These are phyloP conservation scores for Porcisia hertigi DNA, from an alignment of 208 protist species.

Conservation along the genomic window DNA sequence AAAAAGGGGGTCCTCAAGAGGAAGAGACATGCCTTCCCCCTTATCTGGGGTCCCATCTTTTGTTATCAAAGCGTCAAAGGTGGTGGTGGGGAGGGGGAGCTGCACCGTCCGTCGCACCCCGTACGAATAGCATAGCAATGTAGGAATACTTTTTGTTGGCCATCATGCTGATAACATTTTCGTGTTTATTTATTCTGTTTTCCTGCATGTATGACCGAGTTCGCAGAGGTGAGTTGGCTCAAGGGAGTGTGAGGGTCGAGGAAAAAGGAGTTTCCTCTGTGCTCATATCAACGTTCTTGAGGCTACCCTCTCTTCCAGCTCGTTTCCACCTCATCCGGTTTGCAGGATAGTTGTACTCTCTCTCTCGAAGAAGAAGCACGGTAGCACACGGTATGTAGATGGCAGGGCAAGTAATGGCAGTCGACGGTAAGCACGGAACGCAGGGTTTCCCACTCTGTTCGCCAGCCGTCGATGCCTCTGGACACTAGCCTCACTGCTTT, in stretches of 20 bases:
- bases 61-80: constrained; percentile 1
- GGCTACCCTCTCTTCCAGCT: background rate
- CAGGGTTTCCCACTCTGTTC: background rate
- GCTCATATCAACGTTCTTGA: background rate
- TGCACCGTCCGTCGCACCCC: background rate
- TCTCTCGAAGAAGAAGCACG: background rate
- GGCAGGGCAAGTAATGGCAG: background rate
- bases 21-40: constrained; percentile 6
- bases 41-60: constrained; percentile 4
- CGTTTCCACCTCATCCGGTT: background rate
- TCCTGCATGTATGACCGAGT: constrained; percentile 1
- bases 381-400: background rate
- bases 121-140: constrained; percentile 25
- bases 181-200: constrained; percentile 9
- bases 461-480: background rate
- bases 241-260: background rate
- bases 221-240: background rate
- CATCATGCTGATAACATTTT: background rate
- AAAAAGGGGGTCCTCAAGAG: background rate
- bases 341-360: background rate
- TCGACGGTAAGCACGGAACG: background rate
- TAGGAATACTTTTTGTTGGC: constrained; percentile 22
- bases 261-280: background rate
- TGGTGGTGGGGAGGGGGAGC: background rate
- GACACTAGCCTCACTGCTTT: background rate